Conservation (phyloP, 352 stramenopile species). For the Aphanomyces cochlioides region DNA sequence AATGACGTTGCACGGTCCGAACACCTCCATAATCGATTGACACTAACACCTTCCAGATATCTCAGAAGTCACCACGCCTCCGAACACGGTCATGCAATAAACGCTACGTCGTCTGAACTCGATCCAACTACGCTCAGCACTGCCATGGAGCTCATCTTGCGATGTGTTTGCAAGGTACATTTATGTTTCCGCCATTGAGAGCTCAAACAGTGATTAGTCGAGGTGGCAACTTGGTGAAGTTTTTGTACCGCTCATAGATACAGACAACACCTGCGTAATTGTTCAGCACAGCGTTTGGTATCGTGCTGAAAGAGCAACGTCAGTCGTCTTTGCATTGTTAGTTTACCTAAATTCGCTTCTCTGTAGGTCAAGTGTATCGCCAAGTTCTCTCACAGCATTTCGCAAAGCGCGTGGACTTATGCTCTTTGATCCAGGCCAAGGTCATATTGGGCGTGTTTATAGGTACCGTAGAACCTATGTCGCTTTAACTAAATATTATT, state of each 20-base stretch:
- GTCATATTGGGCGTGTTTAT: conserved; percentile 66
- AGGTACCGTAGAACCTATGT: background rate
- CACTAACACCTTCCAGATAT: conserved; percentile 27
- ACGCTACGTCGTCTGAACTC: conserved; percentile 53
- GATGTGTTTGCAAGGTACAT: conserved; percentile 53
- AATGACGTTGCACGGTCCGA: conserved; percentile 57
- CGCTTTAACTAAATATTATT: background rate
- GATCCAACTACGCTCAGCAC: conserved; percentile 51
- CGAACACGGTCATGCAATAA: conserved; percentile 52
- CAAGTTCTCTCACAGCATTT: conserved; percentile 56
- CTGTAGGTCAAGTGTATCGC: conserved; percentile 29
- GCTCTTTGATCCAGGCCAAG: conserved; percentile 74
- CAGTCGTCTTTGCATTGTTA: background rate
- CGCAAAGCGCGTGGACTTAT: conserved; percentile 63
- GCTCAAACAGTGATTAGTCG: conserved; percentile 34
- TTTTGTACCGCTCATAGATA: conserved; percentile 60
- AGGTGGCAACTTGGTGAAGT: conserved; percentile 73
- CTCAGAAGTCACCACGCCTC: conserved; percentile 58
- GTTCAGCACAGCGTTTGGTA: conserved; percentile 64
- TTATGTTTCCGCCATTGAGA: background rate
- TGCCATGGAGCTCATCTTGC: conserved; percentile 65
- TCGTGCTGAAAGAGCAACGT: background rate
- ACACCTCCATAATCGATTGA: background rate
- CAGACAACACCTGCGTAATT: conserved; percentile 55
- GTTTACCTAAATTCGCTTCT: background rate